Conservation (phyloP, 139 green algal species). For the Asterochloris erici region DNA sequence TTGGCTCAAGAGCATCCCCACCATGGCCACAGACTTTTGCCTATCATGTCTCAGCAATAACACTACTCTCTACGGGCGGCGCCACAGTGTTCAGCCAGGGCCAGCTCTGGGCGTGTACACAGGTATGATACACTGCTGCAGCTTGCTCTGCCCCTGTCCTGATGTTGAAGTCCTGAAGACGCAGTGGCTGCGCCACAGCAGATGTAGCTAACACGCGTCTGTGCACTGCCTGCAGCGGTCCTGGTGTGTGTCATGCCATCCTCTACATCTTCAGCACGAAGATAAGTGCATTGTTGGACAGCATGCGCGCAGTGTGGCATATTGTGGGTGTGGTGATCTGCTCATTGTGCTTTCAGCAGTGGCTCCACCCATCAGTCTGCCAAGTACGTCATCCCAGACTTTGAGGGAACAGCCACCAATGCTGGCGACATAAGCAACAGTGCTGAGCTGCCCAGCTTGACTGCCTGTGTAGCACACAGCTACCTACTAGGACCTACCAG, state of each 20-base stretch:
- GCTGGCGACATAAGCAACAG: constrained; percentile 19
- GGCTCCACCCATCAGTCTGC: constrained; percentile 26
- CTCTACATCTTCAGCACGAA: constrained; percentile 34
- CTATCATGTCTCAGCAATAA: constrained; percentile 16
- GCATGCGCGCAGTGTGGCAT: constrained; percentile 44
- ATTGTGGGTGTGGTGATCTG: constrained; percentile 34
- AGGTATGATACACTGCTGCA: background rate
- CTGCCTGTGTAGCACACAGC: no score
- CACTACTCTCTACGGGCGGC: constrained; percentile 21
- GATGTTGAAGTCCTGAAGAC: background rate
- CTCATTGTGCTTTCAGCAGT: constrained; percentile 33
- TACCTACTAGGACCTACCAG: no score
- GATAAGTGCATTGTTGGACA: constrained; percentile 29
- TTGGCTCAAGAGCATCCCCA: no score
- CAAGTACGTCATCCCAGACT: constrained; percentile 40
- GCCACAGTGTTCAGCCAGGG: background rate
- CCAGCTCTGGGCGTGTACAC: constrained; percentile 37
- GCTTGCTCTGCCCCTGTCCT: background rate
- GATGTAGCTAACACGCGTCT: no score
- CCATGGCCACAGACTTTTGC: constrained; percentile 19
- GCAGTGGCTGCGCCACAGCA: no score
- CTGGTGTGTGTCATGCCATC: constrained; percentile 31
- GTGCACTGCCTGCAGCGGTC: constrained; percentile 1
- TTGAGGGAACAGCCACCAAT: constrained; percentile 9
- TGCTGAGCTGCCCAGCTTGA: background rate